A percentile compares a stretch with the other conserved stretches of the same genome.
phyloP scores from a whole-genome alignment of 2,329 filamentous ascomycete species.

The Paecilomyces formosus region DNA sequence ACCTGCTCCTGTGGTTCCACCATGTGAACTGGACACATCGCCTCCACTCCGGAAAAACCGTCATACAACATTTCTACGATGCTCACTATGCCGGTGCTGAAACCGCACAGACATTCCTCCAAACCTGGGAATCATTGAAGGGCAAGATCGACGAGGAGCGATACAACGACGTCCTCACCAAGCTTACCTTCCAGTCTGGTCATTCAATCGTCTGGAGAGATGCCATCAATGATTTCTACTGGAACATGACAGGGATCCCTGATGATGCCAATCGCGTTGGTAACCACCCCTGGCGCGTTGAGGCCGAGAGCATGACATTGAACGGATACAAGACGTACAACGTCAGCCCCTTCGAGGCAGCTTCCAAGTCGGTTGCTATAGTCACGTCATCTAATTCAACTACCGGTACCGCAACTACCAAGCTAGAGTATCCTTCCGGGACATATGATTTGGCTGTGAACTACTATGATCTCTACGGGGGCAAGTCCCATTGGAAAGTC shows the following conservation, averaged over 20 bases:
- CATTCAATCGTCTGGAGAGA: conserved; percentile 66
- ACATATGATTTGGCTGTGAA: conserved; percentile 59
- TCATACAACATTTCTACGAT: conserved; percentile 61
- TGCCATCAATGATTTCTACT: conserved; percentile 57
- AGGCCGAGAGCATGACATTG: conserved; percentile 59
- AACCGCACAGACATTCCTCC: conserved; percentile 51
- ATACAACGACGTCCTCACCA: conserved; percentile 51
- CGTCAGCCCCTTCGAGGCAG: conserved; percentile 54
- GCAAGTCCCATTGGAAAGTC: conserved; percentile 49
- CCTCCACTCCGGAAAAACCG: conserved; percentile 57
- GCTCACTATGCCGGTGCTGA: conserved; percentile 54
- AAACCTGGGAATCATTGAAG: conserved; percentile 47
- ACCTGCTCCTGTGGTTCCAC: conserved; percentile 67
- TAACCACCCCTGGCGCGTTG: conserved; percentile 58
- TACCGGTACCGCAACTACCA: conserved; percentile 41
- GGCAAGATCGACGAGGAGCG: conserved; percentile 54
- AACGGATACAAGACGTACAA: conserved; percentile 48
- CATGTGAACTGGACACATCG: conserved; percentile 61
- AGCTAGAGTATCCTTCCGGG: conserved; percentile 43
- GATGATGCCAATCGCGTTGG: conserved; percentile 52
- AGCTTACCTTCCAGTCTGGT: conserved; percentile 59
- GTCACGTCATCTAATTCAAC: conserved; percentile 49
- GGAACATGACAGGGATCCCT: conserved; percentile 52
- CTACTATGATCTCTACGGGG: conserved; percentile 58
- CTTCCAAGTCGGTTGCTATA: conserved; percentile 49